A percentile compares a stretch with the other conserved stretches of the same genome.
These are phyloP conservation scores for Collybia nuda DNA, from an alignment of 768 basidiomycete species.

Conservation along the genomic window DNA sequence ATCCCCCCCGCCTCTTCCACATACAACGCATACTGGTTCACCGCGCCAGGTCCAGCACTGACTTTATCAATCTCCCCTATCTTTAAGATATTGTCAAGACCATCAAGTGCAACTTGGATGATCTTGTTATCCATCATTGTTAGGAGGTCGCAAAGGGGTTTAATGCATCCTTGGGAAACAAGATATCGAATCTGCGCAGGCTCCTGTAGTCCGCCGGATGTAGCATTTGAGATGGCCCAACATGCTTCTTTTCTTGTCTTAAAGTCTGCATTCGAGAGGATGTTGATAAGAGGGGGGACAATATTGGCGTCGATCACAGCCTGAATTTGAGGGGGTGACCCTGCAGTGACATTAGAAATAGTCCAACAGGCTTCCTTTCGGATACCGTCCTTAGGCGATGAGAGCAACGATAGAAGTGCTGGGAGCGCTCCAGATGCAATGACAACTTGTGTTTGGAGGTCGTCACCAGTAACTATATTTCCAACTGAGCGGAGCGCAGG, in stretches of 20 bases:
- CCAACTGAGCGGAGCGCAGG: constrained; percentile 98
- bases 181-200: constrained; percentile 97
- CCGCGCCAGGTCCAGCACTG: constrained; percentile 73
- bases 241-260: constrained; percentile 99
- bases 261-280: constrained; percentile 96
- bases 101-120: constrained; percentile 97
- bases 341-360: constrained; percentile 97
- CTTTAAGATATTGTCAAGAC: constrained; percentile 97
- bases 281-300: constrained; percentile 97
- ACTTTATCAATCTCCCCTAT: constrained; percentile 95
- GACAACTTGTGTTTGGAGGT: constrained; percentile 98
- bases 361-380: constrained; percentile 99
- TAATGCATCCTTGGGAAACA: constrained; percentile 97
- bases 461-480: constrained; percentile 99
- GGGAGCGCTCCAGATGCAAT: constrained; percentile 97
- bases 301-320: constrained; percentile 97
- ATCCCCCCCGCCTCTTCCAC: constrained; percentile 99
- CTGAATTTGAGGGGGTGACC: constrained; percentile 96
- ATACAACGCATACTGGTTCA: constrained; percentile 90
- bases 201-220: constrained; percentile 95
- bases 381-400: constrained; percentile 97
- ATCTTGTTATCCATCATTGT: constrained; percentile 99
- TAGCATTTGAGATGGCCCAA: constrained; percentile 99
- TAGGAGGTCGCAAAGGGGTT: constrained; percentile 94
- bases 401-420: constrained; percentile 88